These are phyloP conservation scores for Saposhnikovia divaricata DNA, from an alignment of 129 eudicot genomes.

Conservation along the genomic window DNA sequence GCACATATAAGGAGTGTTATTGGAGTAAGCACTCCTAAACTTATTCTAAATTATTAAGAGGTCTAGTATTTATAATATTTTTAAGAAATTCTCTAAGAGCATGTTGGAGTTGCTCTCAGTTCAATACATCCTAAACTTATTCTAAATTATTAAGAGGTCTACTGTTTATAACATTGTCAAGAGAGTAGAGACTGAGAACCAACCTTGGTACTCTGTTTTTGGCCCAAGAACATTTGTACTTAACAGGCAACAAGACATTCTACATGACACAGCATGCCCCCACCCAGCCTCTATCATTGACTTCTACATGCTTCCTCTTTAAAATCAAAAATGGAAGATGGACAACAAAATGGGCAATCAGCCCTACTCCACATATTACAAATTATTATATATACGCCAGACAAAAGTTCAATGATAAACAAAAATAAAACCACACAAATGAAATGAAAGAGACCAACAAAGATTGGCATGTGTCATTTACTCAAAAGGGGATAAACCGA, in stretches of 20 bases:
- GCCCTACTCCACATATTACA: not conserved
- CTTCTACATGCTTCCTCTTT: not conserved
- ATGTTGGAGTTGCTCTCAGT: no score
- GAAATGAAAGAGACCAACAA: not conserved
- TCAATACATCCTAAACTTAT: no score
- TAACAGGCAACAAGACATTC: not conserved
- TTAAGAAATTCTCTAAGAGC: no score
- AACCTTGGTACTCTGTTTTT: not conserved
- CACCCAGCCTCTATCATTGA: conserved; percentile 5
- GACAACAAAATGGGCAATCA: not conserved
- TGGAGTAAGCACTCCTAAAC: no score
- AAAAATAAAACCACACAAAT: not conserved
- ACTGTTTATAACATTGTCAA: no score
- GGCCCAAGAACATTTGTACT: not conserved
- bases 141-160: no score
- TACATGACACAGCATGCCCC: not conserved
- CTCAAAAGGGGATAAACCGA: not conserved
- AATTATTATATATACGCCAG: not conserved
- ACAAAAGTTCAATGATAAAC: not conserved
- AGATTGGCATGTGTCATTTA: not conserved
- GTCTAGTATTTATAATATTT: no score
- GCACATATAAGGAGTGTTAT: no score
- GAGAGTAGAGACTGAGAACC: not conserved
- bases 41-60: no score
- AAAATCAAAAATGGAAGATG: not conserved